Evolutionary conservation across 2,329 filamentous ascomycete species (phyloP).

Genomic region (Arthrobotrys iridis): DNA sequence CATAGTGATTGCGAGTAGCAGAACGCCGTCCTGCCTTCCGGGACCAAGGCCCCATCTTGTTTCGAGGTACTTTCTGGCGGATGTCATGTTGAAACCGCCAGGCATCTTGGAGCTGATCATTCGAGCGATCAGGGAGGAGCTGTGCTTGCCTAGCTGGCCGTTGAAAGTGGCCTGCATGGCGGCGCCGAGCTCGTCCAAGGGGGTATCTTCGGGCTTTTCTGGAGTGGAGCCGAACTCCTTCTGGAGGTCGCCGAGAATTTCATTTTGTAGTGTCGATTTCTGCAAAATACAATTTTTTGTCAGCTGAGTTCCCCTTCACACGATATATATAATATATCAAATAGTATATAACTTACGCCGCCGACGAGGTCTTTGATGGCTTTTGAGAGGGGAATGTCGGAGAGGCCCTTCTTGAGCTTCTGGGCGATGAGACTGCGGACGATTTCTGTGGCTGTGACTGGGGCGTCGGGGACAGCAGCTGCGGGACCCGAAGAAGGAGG

Average conservation of each 20-base stretch:
- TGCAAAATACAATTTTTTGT: not conserved
- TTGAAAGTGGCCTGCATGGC: slow-evolving; percentile 99
- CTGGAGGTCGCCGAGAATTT: slow-evolving; percentile 95
- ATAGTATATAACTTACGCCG: slow-evolving; percentile 48
- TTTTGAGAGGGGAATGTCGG: slow-evolving; percentile 90
- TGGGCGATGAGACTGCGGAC: slow-evolving; percentile 90
- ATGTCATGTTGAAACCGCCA: slow-evolving; percentile 97
- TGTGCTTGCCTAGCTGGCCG: slow-evolving; percentile 96
- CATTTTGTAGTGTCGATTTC: slow-evolving; percentile 83
- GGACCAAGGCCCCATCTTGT: slow-evolving; percentile 87
- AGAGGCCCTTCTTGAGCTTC: slow-evolving; percentile 93
- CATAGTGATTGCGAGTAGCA: slow-evolving; percentile 89
- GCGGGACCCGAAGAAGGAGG: slow-evolving; percentile 82
- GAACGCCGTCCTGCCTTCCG: slow-evolving; percentile 88
- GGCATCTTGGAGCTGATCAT: slow-evolving; percentile 99
- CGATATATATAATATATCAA: too few relatives aligned
- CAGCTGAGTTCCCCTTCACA: too few relatives aligned
- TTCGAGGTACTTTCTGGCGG: slow-evolving; percentile 93
- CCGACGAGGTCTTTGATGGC: slow-evolving; percentile 94
- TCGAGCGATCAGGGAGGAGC: slow-evolving; percentile 88
- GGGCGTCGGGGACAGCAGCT: slow-evolving; percentile 83
- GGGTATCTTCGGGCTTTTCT: slow-evolving; percentile 97
- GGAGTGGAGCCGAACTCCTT: slow-evolving; percentile 99
- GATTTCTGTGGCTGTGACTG: slow-evolving; percentile 88
- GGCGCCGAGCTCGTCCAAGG: slow-evolving; percentile 91